These are phyloP conservation scores for Taiozyma sp. DNA, from an alignment of 1,139 yeast genomes.

Conservation along the genomic window DNA sequence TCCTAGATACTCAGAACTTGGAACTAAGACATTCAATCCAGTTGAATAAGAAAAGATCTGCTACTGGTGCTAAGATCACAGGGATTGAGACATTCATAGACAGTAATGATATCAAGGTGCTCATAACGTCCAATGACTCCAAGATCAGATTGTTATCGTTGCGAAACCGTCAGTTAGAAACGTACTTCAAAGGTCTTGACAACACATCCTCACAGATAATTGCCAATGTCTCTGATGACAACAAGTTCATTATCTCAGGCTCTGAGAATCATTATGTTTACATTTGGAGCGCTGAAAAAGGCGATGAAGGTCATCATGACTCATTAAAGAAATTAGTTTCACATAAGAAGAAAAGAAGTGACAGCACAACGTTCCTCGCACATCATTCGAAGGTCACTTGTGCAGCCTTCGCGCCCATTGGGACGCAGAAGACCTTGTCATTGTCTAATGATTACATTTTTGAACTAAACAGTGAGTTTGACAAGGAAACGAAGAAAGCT, in stretches of 20 bases:
- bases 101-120: constrained; percentile 28
- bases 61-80: constrained; percentile 44
- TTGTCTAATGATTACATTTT: constrained; percentile 75
- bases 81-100: constrained; percentile 36
- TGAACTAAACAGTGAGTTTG: constrained; percentile 43
- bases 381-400: constrained; percentile 69
- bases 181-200: constrained; percentile 67
- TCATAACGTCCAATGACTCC: constrained; percentile 78
- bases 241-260: constrained; percentile 45
- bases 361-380: constrained; percentile 70
- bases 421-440: constrained; percentile 58
- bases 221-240: constrained; percentile 60
- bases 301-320: constrained; percentile 23
- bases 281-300: constrained; percentile 46
- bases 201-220: constrained; percentile 67
- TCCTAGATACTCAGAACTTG: constrained; percentile 63
- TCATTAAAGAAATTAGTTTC: constrained; percentile 27
- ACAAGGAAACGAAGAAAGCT: constrained; percentile 9
- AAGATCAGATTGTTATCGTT: constrained; percentile 61
- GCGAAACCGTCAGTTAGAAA: constrained; percentile 50
- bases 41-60: constrained; percentile 35
- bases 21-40: constrained; percentile 51
- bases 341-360: constrained; percentile 25
- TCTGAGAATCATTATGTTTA: constrained; percentile 71
- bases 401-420: constrained; percentile 76